These are phyloP conservation scores for Coniella lustricola DNA, from an alignment of 2,329 filamentous ascomycete species.

Conservation along the genomic window DNA sequence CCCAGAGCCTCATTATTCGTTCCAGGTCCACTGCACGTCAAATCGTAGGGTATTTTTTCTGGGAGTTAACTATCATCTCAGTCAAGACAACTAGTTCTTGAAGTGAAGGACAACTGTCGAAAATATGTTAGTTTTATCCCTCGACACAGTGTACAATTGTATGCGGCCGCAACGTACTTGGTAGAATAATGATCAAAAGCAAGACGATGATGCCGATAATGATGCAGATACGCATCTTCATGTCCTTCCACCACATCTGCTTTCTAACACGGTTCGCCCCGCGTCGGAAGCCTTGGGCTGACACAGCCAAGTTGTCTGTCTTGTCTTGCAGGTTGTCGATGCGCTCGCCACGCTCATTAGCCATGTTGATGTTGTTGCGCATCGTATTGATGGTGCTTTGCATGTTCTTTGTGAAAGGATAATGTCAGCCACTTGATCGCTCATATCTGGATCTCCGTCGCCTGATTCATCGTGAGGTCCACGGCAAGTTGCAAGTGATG, in stretches of 20 bases:
- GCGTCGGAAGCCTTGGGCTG: slow-evolving; percentile 90
- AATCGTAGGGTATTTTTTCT: not conserved
- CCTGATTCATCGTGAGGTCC: too few species aligned
- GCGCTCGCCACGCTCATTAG: slow-evolving; percentile 84
- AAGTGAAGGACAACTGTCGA: slow-evolving; percentile 17
- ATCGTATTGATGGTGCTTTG: slow-evolving; percentile 92
- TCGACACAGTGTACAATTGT: not conserved
- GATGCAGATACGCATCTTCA: slow-evolving; percentile 99
- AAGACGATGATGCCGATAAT: slow-evolving; percentile 86
- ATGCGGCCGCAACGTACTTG: slow-evolving; percentile 52
- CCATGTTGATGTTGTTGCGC: slow-evolving; percentile 96
- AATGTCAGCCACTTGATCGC: slow-evolving; percentile 3
- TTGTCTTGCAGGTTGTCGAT: slow-evolving; percentile 87
- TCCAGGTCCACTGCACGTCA: slow-evolving; percentile 6
- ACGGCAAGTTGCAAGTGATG: not conserved
- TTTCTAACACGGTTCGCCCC: slow-evolving; percentile 94
- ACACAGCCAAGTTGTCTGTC: slow-evolving; percentile 87
- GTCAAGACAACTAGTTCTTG: slow-evolving; percentile 1
- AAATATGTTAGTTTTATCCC: not conserved
- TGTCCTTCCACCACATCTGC: slow-evolving; percentile 99
- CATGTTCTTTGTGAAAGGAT: slow-evolving; percentile 66
- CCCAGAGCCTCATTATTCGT: slow-evolving; percentile 4
- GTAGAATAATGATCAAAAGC: slow-evolving; percentile 89
- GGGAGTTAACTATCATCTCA: not conserved
- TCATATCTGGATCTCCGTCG: not conserved